Conservation (phyloP, 345 rosid species). For the Sonneratia caseolaris region DNA sequence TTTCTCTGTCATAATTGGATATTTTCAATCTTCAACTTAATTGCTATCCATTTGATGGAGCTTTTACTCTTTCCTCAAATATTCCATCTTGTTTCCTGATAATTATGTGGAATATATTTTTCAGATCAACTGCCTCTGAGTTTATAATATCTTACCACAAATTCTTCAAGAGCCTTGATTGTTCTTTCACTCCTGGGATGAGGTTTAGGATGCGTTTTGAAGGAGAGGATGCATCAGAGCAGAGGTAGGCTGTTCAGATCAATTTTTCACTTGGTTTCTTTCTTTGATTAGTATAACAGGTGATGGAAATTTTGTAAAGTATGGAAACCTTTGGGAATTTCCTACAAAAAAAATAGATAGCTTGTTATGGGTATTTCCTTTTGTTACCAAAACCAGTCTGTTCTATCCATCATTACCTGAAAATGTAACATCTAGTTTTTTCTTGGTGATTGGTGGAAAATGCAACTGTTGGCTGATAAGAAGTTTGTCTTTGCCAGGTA, state of each 20-base stretch:
- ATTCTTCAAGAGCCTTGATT: conserved; percentile 68
- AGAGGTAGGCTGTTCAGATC: conserved; percentile 40
- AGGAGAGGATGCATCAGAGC: conserved; percentile 85
- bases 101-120: conserved; percentile 2
- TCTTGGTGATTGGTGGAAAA: conserved; percentile 3
- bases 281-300: background rate
- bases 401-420: background rate
- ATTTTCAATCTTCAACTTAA: background rate
- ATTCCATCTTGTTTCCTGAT: background rate
- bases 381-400: background rate
- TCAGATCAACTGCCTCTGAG: conserved; percentile 65
- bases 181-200: conserved; percentile 65
- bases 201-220: conserved; percentile 77
- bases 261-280: conserved; percentile 5
- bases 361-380: background rate
- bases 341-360: background rate
- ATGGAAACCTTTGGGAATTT: background rate
- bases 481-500: conserved; percentile 27
- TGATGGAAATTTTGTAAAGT: background rate
- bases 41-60: background rate
- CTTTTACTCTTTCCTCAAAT: background rate
- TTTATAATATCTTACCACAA: conserved; percentile 57
- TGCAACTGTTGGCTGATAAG: background rate
- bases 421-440: background rate
- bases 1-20: too few species aligned